Conservation (phyloP, 73 alveolate species). For the Symbiodinium natans region DNA sequence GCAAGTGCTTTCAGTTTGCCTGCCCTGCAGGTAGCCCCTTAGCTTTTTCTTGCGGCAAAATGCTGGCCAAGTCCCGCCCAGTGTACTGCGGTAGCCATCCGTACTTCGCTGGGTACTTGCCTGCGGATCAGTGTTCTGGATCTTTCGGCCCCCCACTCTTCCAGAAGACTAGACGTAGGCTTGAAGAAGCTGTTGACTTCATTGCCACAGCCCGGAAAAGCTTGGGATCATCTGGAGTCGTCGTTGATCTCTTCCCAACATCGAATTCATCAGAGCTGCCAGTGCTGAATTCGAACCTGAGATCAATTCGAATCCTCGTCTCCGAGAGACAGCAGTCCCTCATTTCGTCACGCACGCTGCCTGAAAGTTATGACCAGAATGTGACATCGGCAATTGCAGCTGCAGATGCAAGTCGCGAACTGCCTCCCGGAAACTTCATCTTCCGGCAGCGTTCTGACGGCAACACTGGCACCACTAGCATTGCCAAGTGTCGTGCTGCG, state of each 20-base stretch:
- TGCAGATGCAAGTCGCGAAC: no score
- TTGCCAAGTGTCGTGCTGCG: no score
- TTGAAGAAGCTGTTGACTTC: no score
- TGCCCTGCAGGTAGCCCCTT: not conserved
- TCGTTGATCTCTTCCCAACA: no score
- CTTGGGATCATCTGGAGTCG: no score
- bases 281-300: no score
- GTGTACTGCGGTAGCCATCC: not conserved
- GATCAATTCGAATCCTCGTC: not conserved
- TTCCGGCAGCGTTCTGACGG: no score
- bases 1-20: constrained; percentile 7
- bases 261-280: no score
- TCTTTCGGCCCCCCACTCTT: not conserved
- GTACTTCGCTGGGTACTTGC: constrained; percentile 7
- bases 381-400: no score
- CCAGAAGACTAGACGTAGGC: not conserved
- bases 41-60: not conserved
- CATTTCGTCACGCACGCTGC: not conserved
- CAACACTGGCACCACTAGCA: no score
- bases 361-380: not conserved
- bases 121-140: not conserved
- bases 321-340: not conserved
- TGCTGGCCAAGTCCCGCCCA: not conserved
- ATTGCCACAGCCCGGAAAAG: not conserved
- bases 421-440: no score